Conservation (phyloP, 176 grass and related monocot species). For the Metroxylon sagu region DNA sequence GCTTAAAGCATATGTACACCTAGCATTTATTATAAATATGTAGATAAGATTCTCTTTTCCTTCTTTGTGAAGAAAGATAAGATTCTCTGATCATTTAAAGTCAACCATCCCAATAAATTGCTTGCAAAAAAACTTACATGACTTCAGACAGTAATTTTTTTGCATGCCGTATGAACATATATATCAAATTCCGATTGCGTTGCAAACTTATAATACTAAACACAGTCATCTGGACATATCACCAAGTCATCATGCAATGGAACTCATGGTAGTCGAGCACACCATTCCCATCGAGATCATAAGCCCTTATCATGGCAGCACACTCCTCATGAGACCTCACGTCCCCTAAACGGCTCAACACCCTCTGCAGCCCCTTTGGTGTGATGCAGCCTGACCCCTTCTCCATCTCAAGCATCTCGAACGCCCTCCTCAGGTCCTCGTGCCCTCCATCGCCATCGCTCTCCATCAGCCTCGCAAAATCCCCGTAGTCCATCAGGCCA, state of each 20-base stretch:
- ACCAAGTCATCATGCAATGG: conserved; percentile 11
- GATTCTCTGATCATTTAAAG: too few species aligned
- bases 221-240: too few species aligned
- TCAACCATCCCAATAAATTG: too few species aligned
- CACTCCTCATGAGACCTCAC: conserved; percentile 3
- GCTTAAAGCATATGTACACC: too few species aligned
- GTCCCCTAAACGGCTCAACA: conserved; percentile 6
- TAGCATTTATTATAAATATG: too few species aligned
- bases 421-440: conserved; percentile 4
- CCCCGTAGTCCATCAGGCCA: conserved; percentile 13
- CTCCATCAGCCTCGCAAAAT: conserved; percentile 4
- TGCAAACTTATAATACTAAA: too few species aligned
- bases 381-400: conserved; percentile 16
- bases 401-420: conserved; percentile 16
- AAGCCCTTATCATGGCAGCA: conserved; percentile 4
- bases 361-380: background rate
- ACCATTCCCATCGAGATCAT: conserved; percentile 11
- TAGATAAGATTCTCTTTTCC: too few species aligned
- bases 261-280: conserved; percentile 13
- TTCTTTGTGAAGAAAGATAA: too few species aligned
- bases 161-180: too few species aligned
- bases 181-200: too few species aligned
- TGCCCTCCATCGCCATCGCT: background rate
- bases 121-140: too few species aligned
- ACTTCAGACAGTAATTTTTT: too few species aligned